Evolutionary conservation across 176 grass and related monocot genomes (phyloP).

Genomic region (Musa schizocarpa): DNA sequence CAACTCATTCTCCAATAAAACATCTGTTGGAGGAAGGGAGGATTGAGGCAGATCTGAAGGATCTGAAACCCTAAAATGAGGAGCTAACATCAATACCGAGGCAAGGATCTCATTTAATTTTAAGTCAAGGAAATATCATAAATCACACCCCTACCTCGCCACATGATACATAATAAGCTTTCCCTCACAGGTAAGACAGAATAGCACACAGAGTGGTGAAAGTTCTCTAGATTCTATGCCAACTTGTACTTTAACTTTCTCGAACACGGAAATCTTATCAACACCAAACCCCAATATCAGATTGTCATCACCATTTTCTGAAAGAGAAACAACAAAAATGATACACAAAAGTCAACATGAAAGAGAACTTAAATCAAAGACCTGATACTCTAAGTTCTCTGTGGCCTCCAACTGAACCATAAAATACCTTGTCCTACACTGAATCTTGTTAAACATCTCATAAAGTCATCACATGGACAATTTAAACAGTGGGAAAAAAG

Average conservation of each 20-base stretch:
- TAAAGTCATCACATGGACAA: neutral
- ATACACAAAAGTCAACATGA: neutral
- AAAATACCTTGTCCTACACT: neutral
- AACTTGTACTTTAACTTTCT: constrained; percentile 65
- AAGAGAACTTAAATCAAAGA: neutral
- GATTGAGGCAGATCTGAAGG: constrained; percentile 62
- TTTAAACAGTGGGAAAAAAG: neutral
- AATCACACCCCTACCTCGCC: constrained; percentile 50
- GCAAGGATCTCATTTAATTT: constrained; percentile 14
- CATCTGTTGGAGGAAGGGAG: constrained; percentile 33
- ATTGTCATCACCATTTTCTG: constrained; percentile 95
- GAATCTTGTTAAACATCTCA: neutral
- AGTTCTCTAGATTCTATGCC: constrained; percentile 57
- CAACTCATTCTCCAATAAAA: constrained; percentile 25
- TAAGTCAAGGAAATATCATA: neutral
- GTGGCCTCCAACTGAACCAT: neutral
- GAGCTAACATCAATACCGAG: constrained; percentile 26
- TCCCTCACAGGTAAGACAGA: constrained; percentile 85
- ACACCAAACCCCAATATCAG: constrained; percentile 84
- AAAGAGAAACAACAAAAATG: constrained; percentile 12
- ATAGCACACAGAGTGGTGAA: constrained; percentile 68
- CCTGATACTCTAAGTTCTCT: neutral
- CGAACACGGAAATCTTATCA: constrained; percentile 78
- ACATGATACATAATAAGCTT: constrained; percentile 72
- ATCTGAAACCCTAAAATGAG: constrained; percentile 69